A percentile compares a stretch with the other conserved stretches of the same genome.
These are phyloP conservation scores for Cutaneotrichosporon sp. DNA, from an alignment of 1,284 basidiomycete genomes.

Conservation along the genomic window DNA sequence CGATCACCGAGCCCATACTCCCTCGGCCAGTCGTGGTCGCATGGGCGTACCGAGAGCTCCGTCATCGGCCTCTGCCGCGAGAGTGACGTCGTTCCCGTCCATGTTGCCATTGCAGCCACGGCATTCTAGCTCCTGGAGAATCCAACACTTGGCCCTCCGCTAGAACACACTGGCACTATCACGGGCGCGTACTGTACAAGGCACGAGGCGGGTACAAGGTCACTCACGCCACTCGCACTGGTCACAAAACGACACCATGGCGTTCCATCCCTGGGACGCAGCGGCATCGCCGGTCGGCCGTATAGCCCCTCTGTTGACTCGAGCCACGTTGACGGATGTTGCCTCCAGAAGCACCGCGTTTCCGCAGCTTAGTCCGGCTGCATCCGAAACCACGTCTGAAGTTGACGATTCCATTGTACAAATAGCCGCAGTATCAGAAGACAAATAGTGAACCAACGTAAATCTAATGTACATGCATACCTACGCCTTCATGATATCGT, in stretches of 20 bases:
- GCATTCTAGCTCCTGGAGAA: neutral
- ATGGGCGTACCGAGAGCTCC: neutral
- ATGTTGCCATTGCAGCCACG: neutral
- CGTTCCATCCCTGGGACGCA: too few relatives aligned
- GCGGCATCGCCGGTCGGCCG: too few relatives aligned
- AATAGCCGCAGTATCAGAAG: neutral
- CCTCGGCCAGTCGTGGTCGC: neutral
- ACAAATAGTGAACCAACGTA: neutral
- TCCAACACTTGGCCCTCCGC: neutral
- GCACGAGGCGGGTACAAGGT: too few relatives aligned
- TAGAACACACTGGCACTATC: too few relatives aligned
- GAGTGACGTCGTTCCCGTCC: neutral
- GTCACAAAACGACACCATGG: too few relatives aligned
- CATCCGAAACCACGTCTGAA: too few relatives aligned
- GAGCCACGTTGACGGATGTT: too few relatives aligned
- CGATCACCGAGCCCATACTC: neutral
- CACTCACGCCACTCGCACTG: too few relatives aligned
- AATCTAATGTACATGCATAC: neutral
- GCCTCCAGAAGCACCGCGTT: too few relatives aligned
- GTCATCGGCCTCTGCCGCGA: neutral
- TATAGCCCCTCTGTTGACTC: too few relatives aligned
- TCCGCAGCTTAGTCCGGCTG: too few relatives aligned
- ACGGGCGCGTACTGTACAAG: too few relatives aligned
- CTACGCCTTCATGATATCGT: slow-evolving; percentile 40
- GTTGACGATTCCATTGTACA: neutral